Base-by-base conservation (phyloP, 2,329 filamentous ascomycete species). In the Calonectria pteridis region DNA sequence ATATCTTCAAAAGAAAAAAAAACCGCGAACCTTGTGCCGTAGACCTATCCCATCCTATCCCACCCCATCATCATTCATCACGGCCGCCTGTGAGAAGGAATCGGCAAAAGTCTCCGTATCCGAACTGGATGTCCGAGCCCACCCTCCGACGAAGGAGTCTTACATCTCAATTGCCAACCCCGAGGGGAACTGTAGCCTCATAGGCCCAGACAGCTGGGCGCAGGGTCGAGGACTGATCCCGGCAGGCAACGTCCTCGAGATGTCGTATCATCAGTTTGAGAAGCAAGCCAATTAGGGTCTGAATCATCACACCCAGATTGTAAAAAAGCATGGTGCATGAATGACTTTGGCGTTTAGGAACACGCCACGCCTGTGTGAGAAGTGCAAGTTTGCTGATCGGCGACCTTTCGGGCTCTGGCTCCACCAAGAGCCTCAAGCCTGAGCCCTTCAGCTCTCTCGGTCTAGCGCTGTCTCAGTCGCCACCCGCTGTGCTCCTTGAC, bases 111-210 rank as follows among this genome's bases (percentile, higher is more conserved):
- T 62, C 55, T 23, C 55, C 55, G 55, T 40, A 28, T 62, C 55
- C 55, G 55, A 62, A 62, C 26, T 37, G 33, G 55, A 62, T 7
- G 55, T 40, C 55, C 55, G 55, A 62, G 37, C 55, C 55, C 37
- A 62, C 55, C 55, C 55, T 62, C 55, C 55, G 37, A 40, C 26
- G n/a, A n/a, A 18, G 23, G 14, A 9, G 7, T 23, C n/a, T 62
- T 16, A 28, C 33, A 40, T 37, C 16, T 28, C 37, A 28, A 62
- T 62, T 10, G 1, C n/a, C 26, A 9, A 29, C 23, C 23, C 23
- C 26, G 33, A 26, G 26, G 6, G 16, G 7, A 26, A 9, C 23
- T 28, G 23, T 33, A 18, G 20, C 26, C n/a, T 11, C n/a, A 23
- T 16, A 29, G 26, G 29, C 6, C 23, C 14, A 28, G 18, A 11